Evolutionary conservation across 1,284 basidiomycete species (phyloP).

Genomic region (Ganoderma lingzhi): DNA sequence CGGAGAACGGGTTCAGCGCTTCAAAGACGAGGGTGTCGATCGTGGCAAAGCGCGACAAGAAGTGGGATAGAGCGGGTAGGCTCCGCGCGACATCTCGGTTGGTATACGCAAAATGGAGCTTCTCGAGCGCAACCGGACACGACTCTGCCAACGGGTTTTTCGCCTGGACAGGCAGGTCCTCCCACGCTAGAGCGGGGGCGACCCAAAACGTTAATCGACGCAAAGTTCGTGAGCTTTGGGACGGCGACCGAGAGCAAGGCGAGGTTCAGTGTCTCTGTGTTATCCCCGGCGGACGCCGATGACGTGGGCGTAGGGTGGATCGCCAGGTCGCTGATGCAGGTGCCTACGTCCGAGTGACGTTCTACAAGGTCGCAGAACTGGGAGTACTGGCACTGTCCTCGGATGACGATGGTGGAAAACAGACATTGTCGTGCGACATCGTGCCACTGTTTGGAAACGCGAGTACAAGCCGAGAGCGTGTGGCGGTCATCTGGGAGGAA

Average conservation of each 20-base stretch:
- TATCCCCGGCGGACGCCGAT: neutral
- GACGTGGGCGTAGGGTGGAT: neutral
- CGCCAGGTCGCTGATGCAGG: neutral
- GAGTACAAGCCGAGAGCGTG: slow-evolving; percentile 7
- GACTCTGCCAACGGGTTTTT: neutral
- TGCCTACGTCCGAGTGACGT: neutral
- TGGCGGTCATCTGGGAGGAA: neutral
- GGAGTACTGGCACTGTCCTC: slow-evolving; percentile 1
- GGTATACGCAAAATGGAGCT: slow-evolving; percentile 2
- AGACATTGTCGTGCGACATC: neutral
- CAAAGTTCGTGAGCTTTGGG: slow-evolving; percentile 1
- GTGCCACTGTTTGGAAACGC: slow-evolving; percentile 6
- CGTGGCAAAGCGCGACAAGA: neutral
- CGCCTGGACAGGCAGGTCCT: neutral
- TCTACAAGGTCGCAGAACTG: neutral
- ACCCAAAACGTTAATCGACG: neutral
- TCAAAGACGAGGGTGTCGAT: slow-evolving; percentile 6
- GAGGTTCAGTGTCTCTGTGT: neutral
- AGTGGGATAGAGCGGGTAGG: neutral
- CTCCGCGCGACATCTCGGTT: neutral
- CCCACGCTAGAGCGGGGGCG: neutral
- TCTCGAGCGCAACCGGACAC: neutral
- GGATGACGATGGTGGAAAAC: neutral
- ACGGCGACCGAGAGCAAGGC: neutral
- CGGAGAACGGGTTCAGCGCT: neutral